These are phyloP conservation scores for Trypanosoma brucei DNA, from an alignment of 208 protist species.

Conservation along the genomic window DNA sequence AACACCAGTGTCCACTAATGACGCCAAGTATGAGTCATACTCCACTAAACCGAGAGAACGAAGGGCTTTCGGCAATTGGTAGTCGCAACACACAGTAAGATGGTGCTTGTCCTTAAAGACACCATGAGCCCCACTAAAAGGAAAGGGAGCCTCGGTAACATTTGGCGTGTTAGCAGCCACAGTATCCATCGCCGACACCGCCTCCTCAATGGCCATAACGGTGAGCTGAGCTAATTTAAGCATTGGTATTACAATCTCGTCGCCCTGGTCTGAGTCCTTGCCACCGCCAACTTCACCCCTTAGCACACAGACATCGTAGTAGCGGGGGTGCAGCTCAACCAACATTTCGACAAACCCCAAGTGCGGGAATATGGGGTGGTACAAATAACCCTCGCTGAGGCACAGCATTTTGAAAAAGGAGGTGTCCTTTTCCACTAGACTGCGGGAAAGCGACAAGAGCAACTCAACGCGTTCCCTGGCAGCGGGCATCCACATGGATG, in stretches of 20 bases:
- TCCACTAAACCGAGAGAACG: constrained; percentile 51
- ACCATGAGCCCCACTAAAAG: background rate
- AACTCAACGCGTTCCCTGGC: constrained; percentile 48
- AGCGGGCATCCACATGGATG: constrained; percentile 74
- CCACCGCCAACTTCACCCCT: background rate
- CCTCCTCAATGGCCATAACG: constrained; percentile 48
- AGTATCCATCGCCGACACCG: constrained; percentile 29
- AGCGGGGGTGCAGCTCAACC: constrained; percentile 54
- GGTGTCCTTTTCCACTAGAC: constrained; percentile 19
- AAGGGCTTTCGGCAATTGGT: constrained; percentile 81
- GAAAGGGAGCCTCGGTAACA: background rate
- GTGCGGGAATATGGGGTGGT: constrained; percentile 14
- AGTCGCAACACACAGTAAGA: constrained; percentile 82
- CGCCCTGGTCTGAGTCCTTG: background rate
- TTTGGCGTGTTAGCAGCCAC: too few relatives aligned
- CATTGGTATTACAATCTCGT: constrained; percentile 36
- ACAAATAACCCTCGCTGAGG: constrained; percentile 42
- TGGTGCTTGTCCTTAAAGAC: constrained; percentile 47
- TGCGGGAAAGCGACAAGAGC: constrained; percentile 42
- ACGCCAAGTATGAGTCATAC: constrained; percentile 45
- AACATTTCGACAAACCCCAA: constrained; percentile 52
- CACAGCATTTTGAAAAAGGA: constrained; percentile 55
- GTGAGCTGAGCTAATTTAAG: constrained; percentile 82
- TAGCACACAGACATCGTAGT: constrained; percentile 41
- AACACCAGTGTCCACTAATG: constrained; percentile 42